A percentile compares a stretch with the other conserved stretches of the same genome.
Conservation (phyloP, 2,329 filamentous ascomycete genomes). For the Colletotrichum musicola region DNA sequence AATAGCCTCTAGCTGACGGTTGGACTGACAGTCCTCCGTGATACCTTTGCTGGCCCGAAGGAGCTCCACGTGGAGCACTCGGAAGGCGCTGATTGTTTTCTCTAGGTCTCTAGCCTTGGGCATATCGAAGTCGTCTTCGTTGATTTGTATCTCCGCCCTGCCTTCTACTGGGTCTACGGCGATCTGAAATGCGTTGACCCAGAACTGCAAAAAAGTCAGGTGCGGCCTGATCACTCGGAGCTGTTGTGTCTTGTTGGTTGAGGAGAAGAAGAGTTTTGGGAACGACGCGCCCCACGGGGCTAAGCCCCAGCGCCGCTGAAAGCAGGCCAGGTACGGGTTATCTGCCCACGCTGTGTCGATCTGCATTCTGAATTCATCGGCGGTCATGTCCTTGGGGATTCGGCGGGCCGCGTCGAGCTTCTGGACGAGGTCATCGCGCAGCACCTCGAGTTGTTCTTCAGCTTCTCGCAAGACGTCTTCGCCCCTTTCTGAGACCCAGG, state of each 20-base stretch:
- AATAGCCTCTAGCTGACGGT: neutral
- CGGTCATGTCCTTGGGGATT: no score
- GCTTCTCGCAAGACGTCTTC: no score
- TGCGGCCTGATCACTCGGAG: conserved; percentile 4
- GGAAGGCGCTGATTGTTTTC: neutral
- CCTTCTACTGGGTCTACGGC: neutral
- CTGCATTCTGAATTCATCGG: neutral
- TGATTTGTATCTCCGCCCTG: neutral
- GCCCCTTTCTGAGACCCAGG: no score
- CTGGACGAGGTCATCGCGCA: neutral
- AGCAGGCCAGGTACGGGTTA: conserved; percentile 7
- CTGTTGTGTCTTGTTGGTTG: neutral
- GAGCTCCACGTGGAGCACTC: conserved; percentile 2
- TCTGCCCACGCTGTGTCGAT: neutral
- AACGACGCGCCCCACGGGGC: neutral
- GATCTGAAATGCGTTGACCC: neutral
- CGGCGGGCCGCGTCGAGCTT: neutral
- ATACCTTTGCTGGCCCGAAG: neutral
- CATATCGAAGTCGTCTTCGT: neutral
- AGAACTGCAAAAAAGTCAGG: no score
- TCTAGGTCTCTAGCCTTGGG: neutral
- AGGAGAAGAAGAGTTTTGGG: neutral
- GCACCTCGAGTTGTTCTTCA: neutral
- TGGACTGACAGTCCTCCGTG: neutral
- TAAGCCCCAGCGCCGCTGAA: neutral